phyloP scores from a whole-genome alignment of 2,329 filamentous ascomycete genomes.

The Xylaria digitata region DNA sequence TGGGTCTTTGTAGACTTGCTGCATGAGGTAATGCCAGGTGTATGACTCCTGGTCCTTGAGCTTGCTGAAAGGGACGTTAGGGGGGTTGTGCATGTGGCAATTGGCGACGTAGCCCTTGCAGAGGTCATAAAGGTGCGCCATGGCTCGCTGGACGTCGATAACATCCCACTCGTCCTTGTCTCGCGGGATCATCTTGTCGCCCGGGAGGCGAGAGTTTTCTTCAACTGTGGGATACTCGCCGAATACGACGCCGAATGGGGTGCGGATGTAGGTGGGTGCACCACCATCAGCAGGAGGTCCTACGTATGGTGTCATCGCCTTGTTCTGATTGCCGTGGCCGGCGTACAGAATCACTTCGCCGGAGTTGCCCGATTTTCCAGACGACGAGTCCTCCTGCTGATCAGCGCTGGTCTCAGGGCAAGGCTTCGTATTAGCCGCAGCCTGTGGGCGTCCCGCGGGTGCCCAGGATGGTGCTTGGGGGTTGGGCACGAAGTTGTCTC shows the following conservation, averaged over 20 bases:
- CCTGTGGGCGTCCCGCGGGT: conserved; percentile 19
- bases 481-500: conserved; percentile 39
- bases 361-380: conserved; percentile 30
- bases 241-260: conserved; percentile 33
- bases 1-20: conserved; percentile 41
- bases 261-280: conserved; percentile 25
- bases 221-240: conserved; percentile 37
- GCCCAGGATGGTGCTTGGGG: conserved; percentile 43
- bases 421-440: not conserved
- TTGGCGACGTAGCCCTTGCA: conserved; percentile 47
- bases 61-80: conserved; percentile 38
- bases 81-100: conserved; percentile 39
- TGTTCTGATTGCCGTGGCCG: conserved; percentile 32
- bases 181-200: conserved; percentile 39
- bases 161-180: conserved; percentile 44
- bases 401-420: not conserved
- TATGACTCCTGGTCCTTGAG: conserved; percentile 39
- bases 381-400: conserved; percentile 19
- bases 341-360: conserved; percentile 36
- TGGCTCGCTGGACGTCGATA: conserved; percentile 42
- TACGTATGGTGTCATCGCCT: conserved; percentile 29
- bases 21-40: conserved; percentile 47
- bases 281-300: conserved; percentile 11
- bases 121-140: conserved; percentile 45
- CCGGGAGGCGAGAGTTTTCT: conserved; percentile 32